Evolutionary conservation across 352 stramenopile species (phyloP), one percentile per base, ranked within the genome.

Genomic region (Saprolegnia diclina): DNA sequence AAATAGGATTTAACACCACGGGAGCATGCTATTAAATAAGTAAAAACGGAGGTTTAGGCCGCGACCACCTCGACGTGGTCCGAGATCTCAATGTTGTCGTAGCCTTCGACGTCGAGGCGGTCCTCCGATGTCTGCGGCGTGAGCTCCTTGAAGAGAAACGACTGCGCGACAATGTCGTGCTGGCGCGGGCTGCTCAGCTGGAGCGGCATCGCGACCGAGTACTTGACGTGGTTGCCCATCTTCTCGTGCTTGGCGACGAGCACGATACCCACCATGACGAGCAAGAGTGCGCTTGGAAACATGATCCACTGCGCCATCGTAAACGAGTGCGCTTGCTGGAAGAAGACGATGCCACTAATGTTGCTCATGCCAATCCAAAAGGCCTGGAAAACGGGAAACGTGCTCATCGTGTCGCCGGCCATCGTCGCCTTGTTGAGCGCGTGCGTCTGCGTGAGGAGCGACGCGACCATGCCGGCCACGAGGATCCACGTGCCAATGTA

Each of bases 331-430:
- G 83, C 81, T 64, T 95, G 85, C 74, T 95, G 85, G 75, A 92
- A 95, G 59, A 91, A 95, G 11, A 95, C 85, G 57, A 93, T 85
- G 48, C 87, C 85, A 37, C 82, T 89, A 67, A 95, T 90, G 79
- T 92, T 92, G 64, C 82, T 91, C 81, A 91, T 90, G 21, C 74
- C 87, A 73, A 95, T 95, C 85, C 85, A 95, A 66, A 93, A 95
- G 24, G 83, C 84, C 72, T 95, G 85, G 73, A 95, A 95, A 13
- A 95, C 84, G 0, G 87, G 87, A 68, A 90, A 93, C 18, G 83
- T 78, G 66, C 82, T 91, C 85, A 95, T 93, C 18, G 84, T 92
- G 71, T 95, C 87, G 21, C 85, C 85, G 24, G 71, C 76, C 85
- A 92, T 91, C n/a, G 82, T 92, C 56, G 85, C 87, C 76, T 92